Base-by-base conservation (phyloP, 805 yeast species). In the Schwanniomyces vanrijiae region DNA sequence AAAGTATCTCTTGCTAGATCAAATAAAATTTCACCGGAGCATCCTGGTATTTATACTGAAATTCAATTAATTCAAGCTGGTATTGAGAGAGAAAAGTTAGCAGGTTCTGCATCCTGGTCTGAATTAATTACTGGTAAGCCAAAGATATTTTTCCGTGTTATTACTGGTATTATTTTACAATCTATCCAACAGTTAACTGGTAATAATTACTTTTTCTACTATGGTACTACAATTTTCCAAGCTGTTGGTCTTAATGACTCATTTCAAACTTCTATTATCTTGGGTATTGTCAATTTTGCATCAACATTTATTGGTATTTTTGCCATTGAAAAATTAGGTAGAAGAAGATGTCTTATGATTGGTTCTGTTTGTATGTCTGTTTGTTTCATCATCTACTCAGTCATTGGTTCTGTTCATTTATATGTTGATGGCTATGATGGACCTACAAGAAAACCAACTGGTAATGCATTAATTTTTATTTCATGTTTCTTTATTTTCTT, bases 101-200 rank as follows among this genome's bases (percentile, higher is more conserved):
- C 85, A 29, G 90, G 89, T 59, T 69, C 69, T 43, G 89, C 89
- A 5, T 62, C 82, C 2, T 84, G 88, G 88, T 68, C 66, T 39
- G 87, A 84, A 59, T 76, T 83, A 44, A 57, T 84, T 50, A 74
- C 77, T 22, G 89, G 90, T 53, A 65, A 77, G 56, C 90, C 90
- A 58, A 80, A 76, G 72, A 76, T 83, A 54, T 67, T 77, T 62
- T 65, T 70, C 54, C 71, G 90, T 64, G 66, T 84, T 31, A 31
- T 78, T 34, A 68, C 81, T 53, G 90, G 90, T 58, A 64, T 81
- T 28, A 58, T 77, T 58, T 69, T 84, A 44, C 86, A 83, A 79
- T 61, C 68, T 26, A 71, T 80, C 53, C 86, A 82, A 56, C 86
- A 82, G 59, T 68, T 75, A 40, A 73, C 81, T 19, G 86, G 86